Evolutionary conservation across 2,329 filamentous ascomycete species (phyloP), one percentile per base, ranked within the genome.

Genomic region (Sporothrix sp.): DNA sequence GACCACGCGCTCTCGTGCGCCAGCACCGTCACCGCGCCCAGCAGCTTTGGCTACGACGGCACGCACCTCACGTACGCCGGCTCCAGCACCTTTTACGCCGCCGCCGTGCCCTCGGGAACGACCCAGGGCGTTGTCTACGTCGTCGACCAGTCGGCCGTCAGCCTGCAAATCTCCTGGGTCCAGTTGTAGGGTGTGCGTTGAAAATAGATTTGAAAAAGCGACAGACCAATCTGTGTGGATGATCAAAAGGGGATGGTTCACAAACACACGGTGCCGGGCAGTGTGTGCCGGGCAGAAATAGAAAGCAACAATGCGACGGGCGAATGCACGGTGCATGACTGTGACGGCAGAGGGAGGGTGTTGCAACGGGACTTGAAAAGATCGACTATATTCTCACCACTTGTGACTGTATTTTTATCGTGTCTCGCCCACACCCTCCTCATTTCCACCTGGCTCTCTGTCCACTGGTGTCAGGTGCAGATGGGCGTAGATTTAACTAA

Each of bases 21-120:
- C 9, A 51, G 57, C 8, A 55, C 52, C 5, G 48, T 59, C 7
- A 46, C 57, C 0, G 33, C 40, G 8, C 45, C 48, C 33, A 55
- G 51, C 48, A 18, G n/a, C 6, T 62, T 62, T 36, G 58, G 59
- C 42, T 62, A 53, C 47, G 59, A 62, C 47, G 60, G 60, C 32
- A 53, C 45, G 7, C 57, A 56, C 51, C 40, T 62, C 50, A 61
- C 60, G 5, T 60, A 60, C 49, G 38, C 16, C 25, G 50, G 52
- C 4, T 46, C 51, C 14, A 45, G 43, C 36, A 47, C 53, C 2
- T 62, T 62, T 30, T 62, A 59, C 27, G 57, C 60, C 3, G 37
- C 36, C 4, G 38, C 54, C 2, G 38, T 59, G 35, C 60, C 60
- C 6, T 52, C 51, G 30, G 60, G 60, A 18, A 58, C 53, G 1